These are phyloP conservation scores for Cenchrus fungigraminus DNA, from an alignment of 176 grass and related monocot genomes.

Conservation along the genomic window DNA sequence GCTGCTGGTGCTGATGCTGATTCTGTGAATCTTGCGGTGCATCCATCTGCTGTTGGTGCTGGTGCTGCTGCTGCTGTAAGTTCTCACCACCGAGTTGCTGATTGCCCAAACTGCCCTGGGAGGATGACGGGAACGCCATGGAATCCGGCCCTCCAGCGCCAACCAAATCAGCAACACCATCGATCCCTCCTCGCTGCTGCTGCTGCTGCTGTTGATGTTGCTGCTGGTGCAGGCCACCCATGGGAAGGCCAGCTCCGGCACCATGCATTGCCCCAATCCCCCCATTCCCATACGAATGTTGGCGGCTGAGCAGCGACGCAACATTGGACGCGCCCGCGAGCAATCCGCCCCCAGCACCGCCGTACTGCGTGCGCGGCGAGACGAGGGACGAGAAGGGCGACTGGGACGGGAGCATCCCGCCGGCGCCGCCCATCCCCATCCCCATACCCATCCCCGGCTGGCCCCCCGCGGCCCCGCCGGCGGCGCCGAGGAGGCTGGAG, in stretches of 20 bases:
- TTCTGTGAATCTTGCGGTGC: constrained; percentile 47
- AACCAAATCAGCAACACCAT: constrained; percentile 41
- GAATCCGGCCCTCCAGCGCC: constrained; percentile 44
- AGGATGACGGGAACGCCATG: constrained; percentile 55
- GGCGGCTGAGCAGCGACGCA: constrained; percentile 57
- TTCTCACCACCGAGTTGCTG: constrained; percentile 49
- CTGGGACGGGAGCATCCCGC: constrained; percentile 45
- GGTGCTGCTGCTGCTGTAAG: constrained; percentile 37
- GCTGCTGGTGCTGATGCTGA: constrained; percentile 40
- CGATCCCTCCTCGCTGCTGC: constrained; percentile 43
- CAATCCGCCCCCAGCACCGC: constrained; percentile 43
- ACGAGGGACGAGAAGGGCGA: constrained; percentile 70
- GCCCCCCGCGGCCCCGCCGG: constrained; percentile 11
- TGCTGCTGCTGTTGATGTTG: not conserved
- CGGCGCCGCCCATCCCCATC: constrained; percentile 28
- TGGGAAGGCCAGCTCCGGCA: constrained; percentile 36
- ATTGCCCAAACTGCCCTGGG: constrained; percentile 57
- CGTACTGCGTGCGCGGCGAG: constrained; percentile 60
- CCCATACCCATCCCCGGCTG: constrained; percentile 53
- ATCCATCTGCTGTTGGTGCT: constrained; percentile 49
- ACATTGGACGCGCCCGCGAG: constrained; percentile 72
- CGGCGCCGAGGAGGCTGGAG: constrained; percentile 63
- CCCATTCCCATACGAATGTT: constrained; percentile 49
- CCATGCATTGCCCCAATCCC: constrained; percentile 33
- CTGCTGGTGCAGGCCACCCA: constrained; percentile 7